A percentile compares a stretch with the other conserved stretches of the same genome.
phyloP scores from a whole-genome alignment of 108 stramenopile species.

The Skeletonema potamos region DNA sequence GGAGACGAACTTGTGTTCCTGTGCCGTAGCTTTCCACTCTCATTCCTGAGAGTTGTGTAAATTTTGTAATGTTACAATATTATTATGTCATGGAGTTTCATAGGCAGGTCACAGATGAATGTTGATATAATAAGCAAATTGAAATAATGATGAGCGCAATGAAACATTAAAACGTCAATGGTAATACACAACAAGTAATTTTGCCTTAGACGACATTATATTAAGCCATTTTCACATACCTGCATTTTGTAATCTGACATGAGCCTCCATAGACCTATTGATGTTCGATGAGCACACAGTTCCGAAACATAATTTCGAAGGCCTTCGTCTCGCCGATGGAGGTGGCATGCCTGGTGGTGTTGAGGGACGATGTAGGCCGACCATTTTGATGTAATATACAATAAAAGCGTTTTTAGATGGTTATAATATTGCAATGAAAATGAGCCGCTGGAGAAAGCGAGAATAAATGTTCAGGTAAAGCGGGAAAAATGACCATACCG shows the following conservation, averaged over 20 bases:
- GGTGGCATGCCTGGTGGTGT: slow-evolving; percentile 84
- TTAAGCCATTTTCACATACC: slow-evolving; percentile 51
- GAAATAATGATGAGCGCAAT: background rate
- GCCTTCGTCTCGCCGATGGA: slow-evolving; percentile 41
- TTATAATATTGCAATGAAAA: too few relatives aligned
- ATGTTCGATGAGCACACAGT: slow-evolving; percentile 91
- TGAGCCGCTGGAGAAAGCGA: too few relatives aligned
- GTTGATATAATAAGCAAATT: background rate
- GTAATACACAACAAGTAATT: too few relatives aligned
- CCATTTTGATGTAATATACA: slow-evolving; percentile 1
- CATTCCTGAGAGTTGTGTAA: slow-evolving; percentile 48
- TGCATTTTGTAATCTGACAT: slow-evolving; percentile 84
- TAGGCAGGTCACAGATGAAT: background rate
- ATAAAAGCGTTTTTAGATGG: too few relatives aligned
- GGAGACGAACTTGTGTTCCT: slow-evolving; percentile 85
- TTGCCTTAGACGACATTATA: too few relatives aligned
- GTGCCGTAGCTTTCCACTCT: slow-evolving; percentile 87
- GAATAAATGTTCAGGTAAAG: too few relatives aligned
- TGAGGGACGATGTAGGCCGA: slow-evolving; percentile 70
- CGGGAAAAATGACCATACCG: too few relatives aligned
- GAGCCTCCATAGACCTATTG: slow-evolving; percentile 94
- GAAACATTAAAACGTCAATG: too few relatives aligned
- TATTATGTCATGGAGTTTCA: too few relatives aligned
- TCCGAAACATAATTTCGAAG: slow-evolving; percentile 78
- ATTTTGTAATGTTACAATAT: background rate